Percentiles rank a stretch among this genome's conserved stretches.
phyloP scores from a whole-genome alignment of 805 yeast species.

The Pichia heedii region DNA sequence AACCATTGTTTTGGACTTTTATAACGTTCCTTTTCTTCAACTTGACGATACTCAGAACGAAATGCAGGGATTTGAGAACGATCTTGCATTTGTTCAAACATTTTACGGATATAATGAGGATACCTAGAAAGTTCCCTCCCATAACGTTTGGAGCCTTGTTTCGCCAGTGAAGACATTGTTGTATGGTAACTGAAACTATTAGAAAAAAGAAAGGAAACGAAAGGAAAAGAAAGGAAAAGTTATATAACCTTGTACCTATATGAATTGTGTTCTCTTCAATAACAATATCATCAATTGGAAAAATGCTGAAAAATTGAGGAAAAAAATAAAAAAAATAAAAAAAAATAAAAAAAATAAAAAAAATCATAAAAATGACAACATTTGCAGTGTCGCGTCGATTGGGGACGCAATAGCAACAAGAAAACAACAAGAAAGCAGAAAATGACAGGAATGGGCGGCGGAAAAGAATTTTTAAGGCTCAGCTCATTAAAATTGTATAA shows the following conservation, averaged over 20 bases:
- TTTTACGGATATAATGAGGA: conserved; percentile 21
- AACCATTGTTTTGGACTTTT: conserved; percentile 48
- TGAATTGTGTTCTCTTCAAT: no score
- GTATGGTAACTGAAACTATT: neutral
- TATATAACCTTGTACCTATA: no score
- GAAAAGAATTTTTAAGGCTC: no score
- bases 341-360: neutral
- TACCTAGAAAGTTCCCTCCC: conserved; percentile 24
- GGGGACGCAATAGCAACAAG: no score
- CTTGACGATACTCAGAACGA: conserved; percentile 19
- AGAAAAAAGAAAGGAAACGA: no score
- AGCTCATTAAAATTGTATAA: no score
- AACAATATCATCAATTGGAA: no score
- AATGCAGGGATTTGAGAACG: conserved; percentile 27
- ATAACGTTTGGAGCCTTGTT: conserved; percentile 20
- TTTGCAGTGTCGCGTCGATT: neutral
- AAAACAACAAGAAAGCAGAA: no score
- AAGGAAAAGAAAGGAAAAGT: neutral
- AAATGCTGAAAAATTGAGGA: neutral
- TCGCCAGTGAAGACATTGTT: conserved; percentile 7
- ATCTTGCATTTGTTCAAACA: conserved; percentile 23
- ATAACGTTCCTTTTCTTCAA: conserved; percentile 25
- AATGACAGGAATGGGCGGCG: no score
- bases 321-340: neutral
- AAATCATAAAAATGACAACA: no score